A percentile compares a stretch with the other conserved stretches of the same genome.
Evolutionary conservation across 202 grass and related monocot species (phyloP).

Genomic region (Miscanthus sacchariflorus): DNA sequence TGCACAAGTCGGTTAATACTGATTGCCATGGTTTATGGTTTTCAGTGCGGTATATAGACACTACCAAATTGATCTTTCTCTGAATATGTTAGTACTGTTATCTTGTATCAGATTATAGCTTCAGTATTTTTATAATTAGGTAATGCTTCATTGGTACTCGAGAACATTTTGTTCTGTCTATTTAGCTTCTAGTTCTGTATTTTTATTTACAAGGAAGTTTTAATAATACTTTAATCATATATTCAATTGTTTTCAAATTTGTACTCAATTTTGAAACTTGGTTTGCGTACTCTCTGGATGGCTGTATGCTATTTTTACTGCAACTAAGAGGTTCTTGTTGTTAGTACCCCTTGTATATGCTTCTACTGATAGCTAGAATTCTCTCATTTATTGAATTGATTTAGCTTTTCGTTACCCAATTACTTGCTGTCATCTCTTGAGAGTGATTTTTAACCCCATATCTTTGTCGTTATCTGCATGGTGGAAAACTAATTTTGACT

Average conservation of each 20-base stretch:
- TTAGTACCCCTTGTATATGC: neutral
- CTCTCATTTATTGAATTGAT: neutral
- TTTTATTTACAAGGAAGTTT: neutral
- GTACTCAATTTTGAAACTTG: neutral
- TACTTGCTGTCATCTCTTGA: no score
- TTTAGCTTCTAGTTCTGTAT: no score
- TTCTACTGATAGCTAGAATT: neutral
- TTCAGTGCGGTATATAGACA: neutral
- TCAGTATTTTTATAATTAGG: neutral
- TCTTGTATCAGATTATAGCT: neutral
- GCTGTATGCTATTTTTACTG: neutral
- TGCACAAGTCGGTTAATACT: neutral
- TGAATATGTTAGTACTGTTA: neutral
- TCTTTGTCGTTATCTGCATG: neutral
- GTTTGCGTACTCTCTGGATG: neutral
- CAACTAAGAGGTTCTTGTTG: neutral
- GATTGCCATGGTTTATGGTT: neutral
- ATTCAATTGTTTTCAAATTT: no score
- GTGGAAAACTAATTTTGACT: neutral
- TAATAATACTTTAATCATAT: no score
- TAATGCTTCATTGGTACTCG: neutral
- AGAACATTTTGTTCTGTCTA: neutral
- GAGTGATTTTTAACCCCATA: neutral
- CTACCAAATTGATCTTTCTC: neutral
- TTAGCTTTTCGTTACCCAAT: neutral